phyloP scores from a whole-genome alignment of 2,329 filamentous ascomycete species.

The Thielaviopsis euricoi region DNA sequence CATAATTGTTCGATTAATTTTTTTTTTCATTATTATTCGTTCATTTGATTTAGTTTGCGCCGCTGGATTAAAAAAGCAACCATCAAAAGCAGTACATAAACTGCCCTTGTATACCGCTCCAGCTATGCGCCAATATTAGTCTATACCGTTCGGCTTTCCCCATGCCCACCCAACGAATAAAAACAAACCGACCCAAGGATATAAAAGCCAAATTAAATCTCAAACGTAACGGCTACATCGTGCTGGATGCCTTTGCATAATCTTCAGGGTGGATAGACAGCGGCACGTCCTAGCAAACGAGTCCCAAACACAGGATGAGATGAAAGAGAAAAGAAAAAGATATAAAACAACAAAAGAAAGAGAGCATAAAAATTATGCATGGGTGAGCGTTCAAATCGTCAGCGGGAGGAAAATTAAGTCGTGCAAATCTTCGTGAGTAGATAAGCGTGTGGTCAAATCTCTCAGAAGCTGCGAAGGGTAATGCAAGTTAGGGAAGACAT shows the following conservation, averaged over 20 bases:
- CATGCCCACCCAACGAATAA: not conserved
- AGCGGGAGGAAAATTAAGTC: not conserved
- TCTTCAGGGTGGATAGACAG: not conserved
- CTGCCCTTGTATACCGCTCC: not conserved
- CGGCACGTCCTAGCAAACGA: not conserved
- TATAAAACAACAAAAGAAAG: not conserved
- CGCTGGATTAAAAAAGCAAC: not conserved
- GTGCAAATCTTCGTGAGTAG: not conserved
- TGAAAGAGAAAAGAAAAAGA: not conserved
- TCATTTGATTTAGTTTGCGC: not conserved
- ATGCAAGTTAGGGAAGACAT: not conserved
- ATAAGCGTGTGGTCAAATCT: not conserved
- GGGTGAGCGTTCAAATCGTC: not conserved
- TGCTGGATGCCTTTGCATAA: not conserved
- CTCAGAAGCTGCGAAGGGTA: not conserved
- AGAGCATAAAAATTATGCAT: not conserved
- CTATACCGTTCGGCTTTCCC: not conserved
- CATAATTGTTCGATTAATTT: not conserved
- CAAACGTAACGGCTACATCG: not conserved
- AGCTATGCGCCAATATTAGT: not conserved
- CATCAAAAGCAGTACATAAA: not conserved
- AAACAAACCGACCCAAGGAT: slow-evolving; percentile 4
- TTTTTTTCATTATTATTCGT: not conserved
- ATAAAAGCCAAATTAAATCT: slow-evolving; percentile 6
- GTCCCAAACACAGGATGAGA: not conserved